Conservation (phyloP, 805 yeast species). For the Vanderwaltozyma tropicalis region DNA sequence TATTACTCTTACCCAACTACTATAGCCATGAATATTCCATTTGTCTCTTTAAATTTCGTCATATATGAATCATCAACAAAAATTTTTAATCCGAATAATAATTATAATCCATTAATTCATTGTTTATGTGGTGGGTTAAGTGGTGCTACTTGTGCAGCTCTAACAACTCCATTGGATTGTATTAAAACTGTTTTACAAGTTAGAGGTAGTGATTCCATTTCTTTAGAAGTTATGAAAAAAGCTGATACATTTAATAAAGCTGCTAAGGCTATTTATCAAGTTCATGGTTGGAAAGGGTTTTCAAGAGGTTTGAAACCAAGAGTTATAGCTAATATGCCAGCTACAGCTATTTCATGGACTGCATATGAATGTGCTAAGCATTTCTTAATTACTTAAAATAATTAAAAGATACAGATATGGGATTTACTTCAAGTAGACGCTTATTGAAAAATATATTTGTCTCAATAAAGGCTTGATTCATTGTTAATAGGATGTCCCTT, state of each 20-base stretch:
- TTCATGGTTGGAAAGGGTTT: constrained; percentile 60
- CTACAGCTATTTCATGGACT: constrained; percentile 97
- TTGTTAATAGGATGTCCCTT: not conserved
- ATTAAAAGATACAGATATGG: no score
- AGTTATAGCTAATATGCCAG: constrained; percentile 88
- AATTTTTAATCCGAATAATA: constrained; percentile 66
- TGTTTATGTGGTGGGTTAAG: constrained; percentile 90
- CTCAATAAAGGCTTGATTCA: no score
- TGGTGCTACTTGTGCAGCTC: constrained; percentile 91
- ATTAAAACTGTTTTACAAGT: constrained; percentile 89
- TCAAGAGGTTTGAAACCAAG: constrained; percentile 83
- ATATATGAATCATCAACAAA: constrained; percentile 81
- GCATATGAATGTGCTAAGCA: constrained; percentile 94
- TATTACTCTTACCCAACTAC: constrained; percentile 94
- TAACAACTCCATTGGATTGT: constrained; percentile 94
- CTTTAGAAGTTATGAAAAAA: constrained; percentile 32
- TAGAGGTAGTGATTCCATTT: constrained; percentile 41
- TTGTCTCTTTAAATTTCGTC: constrained; percentile 90
- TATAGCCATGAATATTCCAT: constrained; percentile 83
- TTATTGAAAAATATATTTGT: no score
- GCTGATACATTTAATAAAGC: constrained; percentile 67
- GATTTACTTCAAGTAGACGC: no score
- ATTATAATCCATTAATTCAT: constrained; percentile 83
- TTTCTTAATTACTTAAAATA: constrained; percentile 17
- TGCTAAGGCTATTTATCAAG: constrained; percentile 52